These are phyloP conservation scores for Microbotryum intermedium DNA, from an alignment of 1,284 basidiomycete genomes.

Conservation along the genomic window DNA sequence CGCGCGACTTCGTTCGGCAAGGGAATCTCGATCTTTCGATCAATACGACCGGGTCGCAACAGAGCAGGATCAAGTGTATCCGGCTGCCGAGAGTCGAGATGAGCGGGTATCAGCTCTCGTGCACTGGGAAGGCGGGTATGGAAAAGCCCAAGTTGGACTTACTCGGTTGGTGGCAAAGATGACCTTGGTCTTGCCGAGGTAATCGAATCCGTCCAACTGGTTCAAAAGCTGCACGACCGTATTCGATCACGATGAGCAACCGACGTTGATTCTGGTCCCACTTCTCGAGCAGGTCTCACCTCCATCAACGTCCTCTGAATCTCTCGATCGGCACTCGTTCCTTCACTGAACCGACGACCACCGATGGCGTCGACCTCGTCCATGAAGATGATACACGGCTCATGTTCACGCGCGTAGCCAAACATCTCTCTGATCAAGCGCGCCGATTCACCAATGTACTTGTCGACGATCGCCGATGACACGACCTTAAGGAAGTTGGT, in stretches of 20 bases:
- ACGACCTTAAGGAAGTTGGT: slow-evolving; percentile 99
- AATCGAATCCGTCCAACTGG: slow-evolving; percentile 99
- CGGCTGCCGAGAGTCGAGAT: slow-evolving; percentile 42
- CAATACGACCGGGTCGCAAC: slow-evolving; percentile 87
- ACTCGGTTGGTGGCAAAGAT: slow-evolving; percentile 94
- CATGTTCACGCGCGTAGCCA: slow-evolving; percentile 91
- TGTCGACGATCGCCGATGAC: slow-evolving; percentile 98
- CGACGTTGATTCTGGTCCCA: not conserved
- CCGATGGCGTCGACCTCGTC: slow-evolving; percentile 99
- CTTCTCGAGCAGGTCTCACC: too few species aligned
- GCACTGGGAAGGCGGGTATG: not conserved
- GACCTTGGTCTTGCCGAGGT: slow-evolving; percentile 87
- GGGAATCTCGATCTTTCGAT: slow-evolving; percentile 97
- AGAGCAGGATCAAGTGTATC: slow-evolving; percentile 97
- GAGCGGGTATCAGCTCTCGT: too few species aligned
- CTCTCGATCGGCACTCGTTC: slow-evolving; percentile 95
- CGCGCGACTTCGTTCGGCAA: slow-evolving; percentile 92
- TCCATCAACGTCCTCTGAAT: slow-evolving; percentile 99
- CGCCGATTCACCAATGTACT: slow-evolving; percentile 97
- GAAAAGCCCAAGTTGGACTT: not conserved
- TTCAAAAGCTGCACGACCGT: slow-evolving; percentile 65
- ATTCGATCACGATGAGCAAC: not conserved
- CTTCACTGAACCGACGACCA: slow-evolving; percentile 92
- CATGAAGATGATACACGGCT: slow-evolving; percentile 99
- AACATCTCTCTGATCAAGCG: slow-evolving; percentile 97